Base-by-base conservation (phyloP, 805 yeast species). In the Saturnispora dispora region DNA sequence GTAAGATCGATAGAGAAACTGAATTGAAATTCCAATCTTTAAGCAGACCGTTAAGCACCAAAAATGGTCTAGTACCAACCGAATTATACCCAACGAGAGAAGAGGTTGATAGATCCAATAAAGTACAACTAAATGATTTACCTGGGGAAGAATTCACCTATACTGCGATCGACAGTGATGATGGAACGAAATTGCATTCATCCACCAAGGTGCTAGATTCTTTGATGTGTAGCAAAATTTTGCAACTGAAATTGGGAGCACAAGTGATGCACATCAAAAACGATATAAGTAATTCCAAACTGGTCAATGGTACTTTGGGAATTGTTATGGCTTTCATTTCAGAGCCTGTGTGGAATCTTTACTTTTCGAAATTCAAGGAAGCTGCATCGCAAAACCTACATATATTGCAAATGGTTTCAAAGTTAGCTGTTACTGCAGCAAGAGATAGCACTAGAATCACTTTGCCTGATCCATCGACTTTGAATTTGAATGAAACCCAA, bases 191-290 rank as follows among this genome's bases (percentile, higher is more conserved):
- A 25, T 20, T 41, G 8, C n/a, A 44, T n/a, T 52, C 46, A 17
- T 48, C 57, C 4, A 46, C 41, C 5, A 63, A 62, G 41, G 59
- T 53, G 41, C 53, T 65, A 20, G 66, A 65, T 36, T 73, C 67
- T 58, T 71, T 88, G 39, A 82, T 90, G 85, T 95, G 93, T 44
- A 85, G 83, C 27, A 74, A 76, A 52, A 62, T 58, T 6, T 61
- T 93, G 15, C 73, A 71, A 2, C 69, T 93, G 56, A 91, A 90
- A 64, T 82, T 79, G 50, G 88, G 88, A 36, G 95, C 96, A 0
- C 99, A 93, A 66, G 97, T 93, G 1, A 90, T 93, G 96, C 81
- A 88, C 75, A 69, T 93, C 57, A 88, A 86, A 60, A 93, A 93
- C 63, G 65, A 63, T 28, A 41, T 59, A 3, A 74, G 77, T 28